phyloP scores from a whole-genome alignment of 345 rosid species.

The Conringia planisiliqua region DNA sequence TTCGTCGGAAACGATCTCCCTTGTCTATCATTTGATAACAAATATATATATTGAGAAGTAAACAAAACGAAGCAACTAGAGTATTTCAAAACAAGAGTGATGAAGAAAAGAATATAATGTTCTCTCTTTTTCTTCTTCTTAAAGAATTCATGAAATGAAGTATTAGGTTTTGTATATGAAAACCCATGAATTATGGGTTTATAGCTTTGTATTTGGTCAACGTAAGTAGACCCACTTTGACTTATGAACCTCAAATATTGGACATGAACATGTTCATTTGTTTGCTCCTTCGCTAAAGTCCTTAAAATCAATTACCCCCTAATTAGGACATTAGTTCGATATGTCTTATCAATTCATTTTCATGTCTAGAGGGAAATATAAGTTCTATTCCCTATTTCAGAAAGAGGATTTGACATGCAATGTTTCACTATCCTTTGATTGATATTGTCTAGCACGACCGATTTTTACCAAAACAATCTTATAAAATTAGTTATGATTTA shows the following conservation, averaged over 20 bases:
- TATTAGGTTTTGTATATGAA: background rate
- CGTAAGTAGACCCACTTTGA: constrained; percentile 29
- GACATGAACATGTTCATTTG: constrained; percentile 31
- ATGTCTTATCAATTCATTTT: background rate
- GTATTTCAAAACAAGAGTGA: background rate
- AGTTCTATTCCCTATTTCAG: background rate
- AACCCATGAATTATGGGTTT: background rate
- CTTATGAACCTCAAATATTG: constrained; percentile 12
- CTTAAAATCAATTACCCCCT: background rate
- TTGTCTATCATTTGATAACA: background rate
- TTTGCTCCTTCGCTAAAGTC: constrained; percentile 9
- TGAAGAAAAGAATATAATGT: background rate
- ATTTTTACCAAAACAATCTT: background rate
- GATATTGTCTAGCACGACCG: background rate
- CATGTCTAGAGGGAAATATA: background rate
- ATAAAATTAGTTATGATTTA: background rate
- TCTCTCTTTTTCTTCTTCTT: background rate
- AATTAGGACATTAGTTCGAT: background rate
- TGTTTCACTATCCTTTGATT: background rate
- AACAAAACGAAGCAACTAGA: background rate
- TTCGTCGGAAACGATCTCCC: background rate
- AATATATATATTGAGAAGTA: background rate
- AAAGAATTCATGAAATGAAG: background rate
- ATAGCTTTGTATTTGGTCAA: constrained; percentile 14
- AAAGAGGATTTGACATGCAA: constrained; percentile 1